A percentile compares a stretch with the other conserved stretches of the same genome.
These are phyloP conservation scores for Tetrapisispora nanseiensis DNA, from an alignment of 805 yeast genomes.

Conservation along the genomic window DNA sequence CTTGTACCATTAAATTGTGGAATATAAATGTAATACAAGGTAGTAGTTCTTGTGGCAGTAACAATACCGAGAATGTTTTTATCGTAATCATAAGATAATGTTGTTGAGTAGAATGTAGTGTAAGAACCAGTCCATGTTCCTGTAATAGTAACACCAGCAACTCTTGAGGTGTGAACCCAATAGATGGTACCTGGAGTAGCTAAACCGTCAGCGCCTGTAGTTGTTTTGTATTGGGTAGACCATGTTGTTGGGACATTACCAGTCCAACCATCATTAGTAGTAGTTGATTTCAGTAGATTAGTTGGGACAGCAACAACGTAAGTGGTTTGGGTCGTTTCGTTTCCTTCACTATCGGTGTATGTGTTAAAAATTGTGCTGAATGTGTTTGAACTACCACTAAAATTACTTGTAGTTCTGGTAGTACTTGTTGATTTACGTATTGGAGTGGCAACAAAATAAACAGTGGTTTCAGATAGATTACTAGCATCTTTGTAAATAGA, in stretches of 20 bases:
- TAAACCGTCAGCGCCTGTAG: conserved; percentile 1
- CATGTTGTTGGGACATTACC: background rate
- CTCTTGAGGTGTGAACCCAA: background rate
- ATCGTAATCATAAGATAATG: too few relatives aligned
- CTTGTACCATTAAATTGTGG: too few relatives aligned
- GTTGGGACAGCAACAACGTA: background rate
- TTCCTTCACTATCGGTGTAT: background rate
- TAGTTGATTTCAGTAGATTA: background rate
- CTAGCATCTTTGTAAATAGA: background rate
- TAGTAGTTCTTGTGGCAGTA: too few relatives aligned
- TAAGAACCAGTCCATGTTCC: conserved; percentile 4
- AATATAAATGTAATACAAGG: too few relatives aligned
- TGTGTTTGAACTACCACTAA: background rate
- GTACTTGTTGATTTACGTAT: background rate
- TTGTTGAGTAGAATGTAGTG: conserved; percentile 1
- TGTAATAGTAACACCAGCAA: background rate
- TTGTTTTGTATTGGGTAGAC: background rate
- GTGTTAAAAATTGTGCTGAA: background rate
- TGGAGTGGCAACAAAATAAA: background rate
- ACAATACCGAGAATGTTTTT: too few relatives aligned
- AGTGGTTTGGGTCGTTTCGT: background rate
- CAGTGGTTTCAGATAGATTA: background rate
- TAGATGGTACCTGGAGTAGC: background rate
- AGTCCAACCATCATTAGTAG: background rate
- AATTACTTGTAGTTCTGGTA: background rate